Base-by-base conservation (phyloP, 148 eudicot species). In the Chenopodium quinoa region DNA sequence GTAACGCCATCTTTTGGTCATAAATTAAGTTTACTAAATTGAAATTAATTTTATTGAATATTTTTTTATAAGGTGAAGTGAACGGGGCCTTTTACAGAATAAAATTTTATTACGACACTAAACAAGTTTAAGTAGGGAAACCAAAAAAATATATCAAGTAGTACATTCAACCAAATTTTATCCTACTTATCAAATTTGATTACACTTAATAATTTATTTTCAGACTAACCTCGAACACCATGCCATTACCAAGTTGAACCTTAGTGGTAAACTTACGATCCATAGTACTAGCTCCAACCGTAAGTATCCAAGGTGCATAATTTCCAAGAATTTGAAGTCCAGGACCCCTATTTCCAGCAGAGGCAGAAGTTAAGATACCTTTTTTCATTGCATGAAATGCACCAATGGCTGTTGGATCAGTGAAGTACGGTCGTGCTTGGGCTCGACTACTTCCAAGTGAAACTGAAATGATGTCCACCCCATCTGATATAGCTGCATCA, bases 341-440 rank as follows among this genome's bases (percentile, higher is more conserved):
- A 0, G 93, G 95, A 0, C 95, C 95, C 0, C 3, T 0, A 29
- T 92, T 92, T 3, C 95, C 96, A 13, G 86, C 93, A 0, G 92
- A 75, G n/a, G n/a, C 52, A 0, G 91, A 88, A 1, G 91, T 87
- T 27, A 92, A 78, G 2, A 92, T 87, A 0, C 93, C 93, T 1
- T 80, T 84, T 70, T 73, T 81, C 85, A 85, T 88, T 9, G 95
- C 85, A 63, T 87, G 90, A 56, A 85, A 92, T 4, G 91, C 62
- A 25, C 93, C 93, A 29, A 92, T 91, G 2, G 91, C 93, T 32
- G 86, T 85, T 0, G 89, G 9, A 76, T 88, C 88, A 2, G 22
- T 20, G 3, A 88, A 87, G 60, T 86, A 89, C 81, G 77, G 81
- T 5, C 1, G 4, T n/a, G 19, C 46, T 3, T 1, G 1, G 31